Evolutionary conservation across 2,329 filamentous ascomycete species (phyloP), one percentile per base, ranked within the genome.

Genomic region (Penicillium decumbens): DNA sequence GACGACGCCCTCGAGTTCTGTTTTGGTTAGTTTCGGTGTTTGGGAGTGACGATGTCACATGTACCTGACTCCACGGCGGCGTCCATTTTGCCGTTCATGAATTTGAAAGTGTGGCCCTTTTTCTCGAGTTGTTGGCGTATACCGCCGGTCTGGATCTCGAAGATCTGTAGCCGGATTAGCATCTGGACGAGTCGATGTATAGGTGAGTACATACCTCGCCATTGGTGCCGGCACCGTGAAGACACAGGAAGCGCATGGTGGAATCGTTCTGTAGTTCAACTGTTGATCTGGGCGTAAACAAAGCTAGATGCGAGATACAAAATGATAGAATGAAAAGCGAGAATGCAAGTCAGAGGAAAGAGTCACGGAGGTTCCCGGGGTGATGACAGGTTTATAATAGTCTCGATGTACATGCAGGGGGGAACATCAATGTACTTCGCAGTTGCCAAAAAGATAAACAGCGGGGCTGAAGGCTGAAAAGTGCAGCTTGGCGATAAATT

Each of bases 71-170:
- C 62, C 12, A 59, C 59, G 25, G 55, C 53, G 13, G 62, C 48
- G 15, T 53, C 50, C 7, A 62, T 32, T 43, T 52, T 56, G 23
- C 65, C 65, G 45, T 68, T 59, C 41, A 66, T 50, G 50, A 60
- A 68, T 29, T 38, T 57, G 47, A 68, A 68, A 12, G 37, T 44
- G 39, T 68, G 65, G 18, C 65, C 65, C 13, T 59, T 58, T 24
- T 51, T 45, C 42, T 60, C 58, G 32, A 68, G 56, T 18, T 50
- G 6, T 35, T 65, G 62, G 47, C 57, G 57, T 20, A 68, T 32
- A 13, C 65, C 65, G 32, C 65, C 65, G 15, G 60, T 62, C 59
- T 68, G 65, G 49, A 68, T 65, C 47, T 65, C 62, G 48, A 68
- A 66, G 41, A 68, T 67, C 65, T 67, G 8, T n/a, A 5, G 1